These are phyloP conservation scores for Ceratobasidium sp. DNA, from an alignment of 1,284 basidiomycete genomes.

Conservation along the genomic window DNA sequence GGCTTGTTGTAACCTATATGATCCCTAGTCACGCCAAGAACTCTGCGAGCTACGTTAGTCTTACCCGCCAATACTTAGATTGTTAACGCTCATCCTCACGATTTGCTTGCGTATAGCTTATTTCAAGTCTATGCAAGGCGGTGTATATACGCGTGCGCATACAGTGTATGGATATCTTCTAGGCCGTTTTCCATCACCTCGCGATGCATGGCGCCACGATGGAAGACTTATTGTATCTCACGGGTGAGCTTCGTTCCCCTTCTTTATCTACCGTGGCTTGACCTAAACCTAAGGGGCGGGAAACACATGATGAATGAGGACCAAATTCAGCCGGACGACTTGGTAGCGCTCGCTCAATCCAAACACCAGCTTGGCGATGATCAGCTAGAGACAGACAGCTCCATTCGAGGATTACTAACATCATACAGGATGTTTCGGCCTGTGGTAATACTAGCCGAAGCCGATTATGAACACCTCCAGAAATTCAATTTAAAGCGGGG, in stretches of 20 bases:
- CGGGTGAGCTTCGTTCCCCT: not conserved
- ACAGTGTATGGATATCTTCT: conserved; percentile 41
- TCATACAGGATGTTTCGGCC: conserved; percentile 37
- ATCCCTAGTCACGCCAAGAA: conserved; percentile 26
- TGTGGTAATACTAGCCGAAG: conserved; percentile 28
- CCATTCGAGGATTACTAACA: conserved; percentile 18
- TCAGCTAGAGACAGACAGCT: conserved; percentile 32
- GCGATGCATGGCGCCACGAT: conserved; percentile 35
- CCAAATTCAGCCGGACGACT: not conserved
- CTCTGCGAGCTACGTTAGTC: conserved; percentile 35
- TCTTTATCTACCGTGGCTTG: not conserved
- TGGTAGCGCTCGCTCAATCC: not conserved
- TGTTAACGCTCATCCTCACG: not conserved
- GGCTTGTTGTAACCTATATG: not conserved
- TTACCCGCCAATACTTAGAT: not conserved
- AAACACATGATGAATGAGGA: conserved; percentile 30
- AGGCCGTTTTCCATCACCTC: conserved; percentile 31
- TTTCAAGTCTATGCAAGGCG: conserved; percentile 41
- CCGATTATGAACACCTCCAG: conserved; percentile 28
- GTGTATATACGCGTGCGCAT: conserved; percentile 27
- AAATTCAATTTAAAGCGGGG: conserved; percentile 33
- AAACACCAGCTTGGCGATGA: conserved; percentile 35
- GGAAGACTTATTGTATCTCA: conserved; percentile 38
- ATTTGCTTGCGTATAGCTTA: not conserved
- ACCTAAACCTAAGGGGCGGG: conserved; percentile 14